Evolutionary conservation across 106 monocot genomes (phyloP).

Genomic region (Acanthochlamys bracteata): DNA sequence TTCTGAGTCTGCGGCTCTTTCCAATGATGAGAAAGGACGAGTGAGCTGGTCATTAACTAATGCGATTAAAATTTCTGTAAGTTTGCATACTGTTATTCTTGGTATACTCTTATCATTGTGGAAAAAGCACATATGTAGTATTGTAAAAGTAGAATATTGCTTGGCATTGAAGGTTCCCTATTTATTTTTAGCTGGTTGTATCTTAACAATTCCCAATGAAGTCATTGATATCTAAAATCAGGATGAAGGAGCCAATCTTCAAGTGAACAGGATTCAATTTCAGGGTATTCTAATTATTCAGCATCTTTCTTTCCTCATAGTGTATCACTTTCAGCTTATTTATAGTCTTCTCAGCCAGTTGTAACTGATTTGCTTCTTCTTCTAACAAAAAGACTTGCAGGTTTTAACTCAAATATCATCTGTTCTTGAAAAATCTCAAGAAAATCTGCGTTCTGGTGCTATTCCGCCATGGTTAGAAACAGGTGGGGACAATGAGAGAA

Average conservation of each 20-base stretch:
- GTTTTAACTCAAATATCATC: slow-evolving; percentile 18
- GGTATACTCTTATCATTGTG: background rate
- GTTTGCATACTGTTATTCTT: background rate
- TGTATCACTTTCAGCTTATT: too few relatives aligned
- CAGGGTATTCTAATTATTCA: slow-evolving; percentile 30
- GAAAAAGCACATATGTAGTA: background rate
- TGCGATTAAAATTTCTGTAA: background rate
- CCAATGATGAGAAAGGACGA: background rate
- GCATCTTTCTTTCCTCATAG: slow-evolving; percentile 4
- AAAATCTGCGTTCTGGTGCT: slow-evolving; percentile 42
- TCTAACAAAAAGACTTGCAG: slow-evolving; percentile 26
- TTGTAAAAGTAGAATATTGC: slow-evolving; percentile 4
- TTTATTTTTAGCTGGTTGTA: too few relatives aligned
- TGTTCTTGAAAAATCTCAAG: slow-evolving; percentile 22
- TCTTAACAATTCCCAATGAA: too few relatives aligned
- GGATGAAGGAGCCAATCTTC: background rate
- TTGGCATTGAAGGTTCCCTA: background rate
- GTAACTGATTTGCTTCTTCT: too few relatives aligned
- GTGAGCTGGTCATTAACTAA: background rate
- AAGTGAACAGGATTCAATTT: slow-evolving; percentile 14
- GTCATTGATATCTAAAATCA: too few relatives aligned
- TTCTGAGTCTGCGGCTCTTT: background rate
- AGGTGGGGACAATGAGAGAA: slow-evolving; percentile 29
- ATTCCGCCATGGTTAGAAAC: slow-evolving; percentile 57
- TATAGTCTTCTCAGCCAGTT: too few relatives aligned